Evolutionary conservation across 106 monocot species (phyloP), one percentile per base, ranked within the genome.

Genomic region (Narthecium ossifragum): DNA sequence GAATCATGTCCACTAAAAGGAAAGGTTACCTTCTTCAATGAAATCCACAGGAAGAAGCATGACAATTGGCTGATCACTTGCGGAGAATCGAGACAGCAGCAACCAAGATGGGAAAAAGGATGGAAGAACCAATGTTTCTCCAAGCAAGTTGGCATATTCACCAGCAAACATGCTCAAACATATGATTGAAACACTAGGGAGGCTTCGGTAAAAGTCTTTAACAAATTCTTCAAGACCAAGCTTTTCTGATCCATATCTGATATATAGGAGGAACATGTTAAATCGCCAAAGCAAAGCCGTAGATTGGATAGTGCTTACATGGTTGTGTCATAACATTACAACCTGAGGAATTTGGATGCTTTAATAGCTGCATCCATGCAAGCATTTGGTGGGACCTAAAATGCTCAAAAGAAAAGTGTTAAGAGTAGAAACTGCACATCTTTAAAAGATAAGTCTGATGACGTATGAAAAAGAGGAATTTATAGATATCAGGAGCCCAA

Each of bases 111-210:
- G 90, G 18, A 74, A 70, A 38, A 66, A 74, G 6, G 85, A 77
- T 57, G 83, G 71, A 43, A 83, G 77, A 72, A 78, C 66, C 36
- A 80, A 55, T 33, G 78, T 52, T 81, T 86, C 83, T 32, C 72
- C 83, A 46, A 96, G 55, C 45, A 86, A 46, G 55, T 71, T 70
- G 7, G 53, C 80, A 71, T 75, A 96, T 59, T 86, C 83, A 77
- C 70, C 73, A 53, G 65, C 90, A 55, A 96, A 70, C 57, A 96
- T 64, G 38, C 90, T 90, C 48, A 96, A 66, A 55, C 90, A 96
- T 10, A 96, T 24, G 23, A 83, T 56, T 38, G 94, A 70, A 47
- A 86, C 61, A 59, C 46, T 70, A 32, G 90, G 86, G 31, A 96
- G 68, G 30, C 46, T 46, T 31, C 62, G 11, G 45, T 66, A 96